phyloP scores from a whole-genome alignment of 306 rosid genomes.

The Cicer pinnatifidum region DNA sequence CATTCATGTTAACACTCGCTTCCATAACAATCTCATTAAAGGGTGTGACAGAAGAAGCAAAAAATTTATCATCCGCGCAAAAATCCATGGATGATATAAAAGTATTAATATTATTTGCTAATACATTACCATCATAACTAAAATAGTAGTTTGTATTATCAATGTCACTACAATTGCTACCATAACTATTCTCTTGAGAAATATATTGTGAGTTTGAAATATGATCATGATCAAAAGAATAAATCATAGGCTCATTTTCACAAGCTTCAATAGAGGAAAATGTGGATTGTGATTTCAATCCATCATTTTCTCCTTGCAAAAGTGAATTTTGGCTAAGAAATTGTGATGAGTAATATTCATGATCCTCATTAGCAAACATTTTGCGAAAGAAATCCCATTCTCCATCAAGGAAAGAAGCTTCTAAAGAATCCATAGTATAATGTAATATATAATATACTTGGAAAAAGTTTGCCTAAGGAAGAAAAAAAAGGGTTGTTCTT shows the following conservation, averaged over 20 bases:
- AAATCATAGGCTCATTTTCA: conserved; percentile 52
- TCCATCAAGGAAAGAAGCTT: conserved; percentile 64
- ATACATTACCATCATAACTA: conserved; percentile 37
- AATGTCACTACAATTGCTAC: conserved; percentile 45
- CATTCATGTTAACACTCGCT: conserved; percentile 48
- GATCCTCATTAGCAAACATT: conserved; percentile 61
- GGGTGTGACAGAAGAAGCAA: conserved; percentile 50
- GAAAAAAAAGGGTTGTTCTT: background rate
- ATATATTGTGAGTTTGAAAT: conserved; percentile 53
- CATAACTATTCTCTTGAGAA: conserved; percentile 60
- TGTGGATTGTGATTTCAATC: conserved; percentile 44
- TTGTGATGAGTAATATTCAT: conserved; percentile 54
- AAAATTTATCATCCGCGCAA: conserved; percentile 44
- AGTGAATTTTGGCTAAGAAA: conserved; percentile 57
- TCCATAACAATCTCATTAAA: conserved; percentile 51
- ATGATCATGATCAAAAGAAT: conserved; percentile 56
- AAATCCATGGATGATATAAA: conserved; percentile 26
- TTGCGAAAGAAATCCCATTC: conserved; percentile 67
- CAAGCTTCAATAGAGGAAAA: conserved; percentile 44
- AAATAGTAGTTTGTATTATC: conserved; percentile 42
- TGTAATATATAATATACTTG: background rate
- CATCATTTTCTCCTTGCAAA: conserved; percentile 50
- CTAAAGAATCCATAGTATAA: conserved; percentile 66
- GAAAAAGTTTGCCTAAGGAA: conserved; percentile 1
- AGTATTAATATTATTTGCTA: conserved; percentile 11